Percentiles rank a stretch among this genome's conserved stretches.
phyloP scores from a whole-genome alignment of 2,329 filamentous ascomycete genomes.

The Alternaria brassicicola region DNA sequence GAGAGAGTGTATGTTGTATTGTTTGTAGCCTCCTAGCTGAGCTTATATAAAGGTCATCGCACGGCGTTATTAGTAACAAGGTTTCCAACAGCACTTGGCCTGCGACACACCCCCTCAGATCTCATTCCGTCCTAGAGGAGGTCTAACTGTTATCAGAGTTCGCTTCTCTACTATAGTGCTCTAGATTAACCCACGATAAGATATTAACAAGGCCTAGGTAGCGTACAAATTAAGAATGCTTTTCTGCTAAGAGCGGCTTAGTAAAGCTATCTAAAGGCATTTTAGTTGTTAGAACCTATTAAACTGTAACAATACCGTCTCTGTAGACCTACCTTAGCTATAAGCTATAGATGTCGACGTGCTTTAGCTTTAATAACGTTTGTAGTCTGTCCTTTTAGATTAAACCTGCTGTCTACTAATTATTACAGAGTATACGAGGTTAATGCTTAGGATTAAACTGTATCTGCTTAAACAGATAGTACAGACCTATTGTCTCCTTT shows the following conservation, averaged over 20 bases:
- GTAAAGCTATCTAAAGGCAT: not conserved
- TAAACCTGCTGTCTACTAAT: not conserved
- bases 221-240: not conserved
- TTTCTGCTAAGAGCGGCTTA: not conserved
- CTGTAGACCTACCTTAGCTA: conserved; percentile 10
- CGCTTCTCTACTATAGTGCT: not conserved
- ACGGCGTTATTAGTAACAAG: not conserved
- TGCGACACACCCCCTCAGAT: not conserved
- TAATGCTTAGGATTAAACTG: not conserved
- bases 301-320: not conserved
- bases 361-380: conserved; percentile 5
- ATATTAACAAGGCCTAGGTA: not conserved
- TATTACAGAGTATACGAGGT: not conserved
- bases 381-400: not conserved
- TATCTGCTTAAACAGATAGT: conserved; percentile 15
- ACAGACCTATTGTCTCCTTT: conserved; percentile 10
- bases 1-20: not conserved
- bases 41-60: not conserved
- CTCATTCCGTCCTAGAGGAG: not conserved
- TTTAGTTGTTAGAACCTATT: not conserved
- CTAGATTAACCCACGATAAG: not conserved
- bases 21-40: not conserved
- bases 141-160: not conserved
- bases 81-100: not conserved
- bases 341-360: conserved; percentile 16